phyloP scores from a whole-genome alignment of 768 basidiomycete species.

The Suillus luteus region DNA sequence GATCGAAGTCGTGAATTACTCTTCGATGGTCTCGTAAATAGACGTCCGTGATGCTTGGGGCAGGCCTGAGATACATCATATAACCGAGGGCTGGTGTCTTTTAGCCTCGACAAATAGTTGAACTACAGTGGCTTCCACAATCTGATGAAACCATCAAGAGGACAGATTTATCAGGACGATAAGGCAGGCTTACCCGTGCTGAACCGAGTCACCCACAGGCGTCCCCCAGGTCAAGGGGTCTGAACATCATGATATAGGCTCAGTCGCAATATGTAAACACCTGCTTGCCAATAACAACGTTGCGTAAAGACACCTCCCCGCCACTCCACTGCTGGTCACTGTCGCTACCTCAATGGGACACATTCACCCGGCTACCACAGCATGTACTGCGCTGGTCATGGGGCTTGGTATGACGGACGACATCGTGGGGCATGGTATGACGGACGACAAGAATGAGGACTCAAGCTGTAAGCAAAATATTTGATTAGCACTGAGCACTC shows the following conservation, averaged over 20 bases:
- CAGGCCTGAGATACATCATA: slow-evolving; percentile 75
- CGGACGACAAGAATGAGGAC: too few relatives aligned
- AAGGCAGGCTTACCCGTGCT: slow-evolving; percentile 62
- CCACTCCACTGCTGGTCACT: too few relatives aligned
- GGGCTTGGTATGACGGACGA: too few relatives aligned
- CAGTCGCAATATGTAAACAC: too few relatives aligned
- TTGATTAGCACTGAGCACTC: too few relatives aligned
- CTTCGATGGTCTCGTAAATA: slow-evolving; percentile 79
- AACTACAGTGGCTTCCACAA: slow-evolving; percentile 88
- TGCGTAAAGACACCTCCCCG: too few relatives aligned
- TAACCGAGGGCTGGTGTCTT: slow-evolving; percentile 92
- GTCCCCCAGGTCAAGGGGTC: slow-evolving; percentile 88
- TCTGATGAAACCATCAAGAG: slow-evolving; percentile 46
- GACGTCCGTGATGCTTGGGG: slow-evolving; percentile 57
- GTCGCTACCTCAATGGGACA: too few relatives aligned
- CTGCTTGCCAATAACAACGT: too few relatives aligned
- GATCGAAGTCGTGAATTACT: slow-evolving; percentile 50
- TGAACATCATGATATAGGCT: slow-evolving; percentile 94
- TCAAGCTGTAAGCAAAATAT: too few relatives aligned
- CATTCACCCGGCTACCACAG: too few relatives aligned
- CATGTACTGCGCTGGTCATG: too few relatives aligned
- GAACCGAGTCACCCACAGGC: slow-evolving; percentile 87
- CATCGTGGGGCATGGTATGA: too few relatives aligned
- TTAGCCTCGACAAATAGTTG: slow-evolving; percentile 97
- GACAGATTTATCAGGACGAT: background rate